Evolutionary conservation across 306 rosid species (phyloP), one percentile per base, ranked within the genome.

Genomic region (Biancaea sappan): DNA sequence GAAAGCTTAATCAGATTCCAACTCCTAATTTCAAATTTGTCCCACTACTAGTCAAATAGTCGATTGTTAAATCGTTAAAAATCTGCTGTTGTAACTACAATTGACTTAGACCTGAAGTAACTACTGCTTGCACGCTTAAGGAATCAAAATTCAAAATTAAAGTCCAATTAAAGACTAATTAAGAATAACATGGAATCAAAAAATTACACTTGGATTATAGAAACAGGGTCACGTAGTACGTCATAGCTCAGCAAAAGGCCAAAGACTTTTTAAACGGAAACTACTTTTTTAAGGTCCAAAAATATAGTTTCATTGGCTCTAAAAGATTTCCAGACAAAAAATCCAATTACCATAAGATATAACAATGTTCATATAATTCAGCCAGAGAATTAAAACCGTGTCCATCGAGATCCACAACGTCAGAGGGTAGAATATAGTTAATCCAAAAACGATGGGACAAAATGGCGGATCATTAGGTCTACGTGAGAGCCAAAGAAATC

Each of bases 121-220:
- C 68, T 67, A n/a, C n/a, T 3, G 7, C 32, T 81, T 48, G 51
- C 22, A 3, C 43, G n/a, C 16, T 32, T 50, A 72, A 68, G 35
- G 61, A 71, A 75, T 76, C 47, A 56, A 69, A 71, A 26, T 43
- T 2, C 3, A 40, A 40, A 8, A 58, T 6, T 34, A 29, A 41
- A 70, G 81, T 67, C 71, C 74, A 25, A 66, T 25, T 21, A 46
- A 44, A 13, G 44, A 81, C 54, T 41, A 11, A n/a, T n/a, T n/a
- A 5, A 19, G 68, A 10, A 35, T 61, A 1, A 19, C 9, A 34
- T 1, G 18, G 6, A 60, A 10, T 35, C 25, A 54, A 24, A 16
- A 4, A 6, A 1, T 7, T 18, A 48, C 3, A 48, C 54, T 6
- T 6, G 6, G 13, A 58, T 31, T 16, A n/a, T 16, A n/a, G 2